Percentiles rank a stretch among this genome's conserved stretches.
Evolutionary conservation across 2,329 filamentous ascomycete species (phyloP).

Genomic region (Trichoderma asperellum): DNA sequence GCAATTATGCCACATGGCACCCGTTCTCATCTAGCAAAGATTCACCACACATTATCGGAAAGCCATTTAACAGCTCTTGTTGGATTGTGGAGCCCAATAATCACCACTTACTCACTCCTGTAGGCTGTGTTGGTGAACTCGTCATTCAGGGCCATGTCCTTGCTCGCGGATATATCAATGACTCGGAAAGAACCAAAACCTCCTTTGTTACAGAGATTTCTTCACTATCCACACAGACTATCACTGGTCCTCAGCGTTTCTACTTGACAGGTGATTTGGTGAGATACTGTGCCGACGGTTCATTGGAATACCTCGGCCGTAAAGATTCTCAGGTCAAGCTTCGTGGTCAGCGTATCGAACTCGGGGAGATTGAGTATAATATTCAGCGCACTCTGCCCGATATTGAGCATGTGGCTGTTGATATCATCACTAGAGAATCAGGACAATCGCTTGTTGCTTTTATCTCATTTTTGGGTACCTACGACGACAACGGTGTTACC

Average conservation of each 20-base stretch:
- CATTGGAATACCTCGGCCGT: slow-evolving; percentile 51
- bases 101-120: slow-evolving; percentile 31
- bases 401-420: slow-evolving; percentile 12
- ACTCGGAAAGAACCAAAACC: slow-evolving; percentile 43
- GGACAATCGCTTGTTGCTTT: slow-evolving; percentile 21
- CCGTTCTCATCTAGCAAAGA: background rate
- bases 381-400: slow-evolving; percentile 9
- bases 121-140: slow-evolving; percentile 39
- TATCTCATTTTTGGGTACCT: slow-evolving; percentile 5
- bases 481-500: background rate
- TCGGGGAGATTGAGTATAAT: slow-evolving; percentile 36
- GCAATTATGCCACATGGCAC: slow-evolving; percentile 34
- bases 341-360: slow-evolving; percentile 57
- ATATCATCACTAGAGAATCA: slow-evolving; percentile 5
- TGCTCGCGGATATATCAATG: slow-evolving; percentile 53
- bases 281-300: slow-evolving; percentile 44
- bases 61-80: slow-evolving; percentile 16
- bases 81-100: slow-evolving; percentile 35
- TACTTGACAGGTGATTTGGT: slow-evolving; percentile 54
- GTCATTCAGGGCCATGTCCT: slow-evolving; percentile 49
- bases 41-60: slow-evolving; percentile 20
- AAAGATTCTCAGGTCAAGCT: slow-evolving; percentile 62
- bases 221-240: background rate
- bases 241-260: slow-evolving; percentile 31
- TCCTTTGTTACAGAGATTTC: slow-evolving; percentile 52